Conservation (phyloP, 805 yeast genomes). For the Jamesozyma hellenica region DNA sequence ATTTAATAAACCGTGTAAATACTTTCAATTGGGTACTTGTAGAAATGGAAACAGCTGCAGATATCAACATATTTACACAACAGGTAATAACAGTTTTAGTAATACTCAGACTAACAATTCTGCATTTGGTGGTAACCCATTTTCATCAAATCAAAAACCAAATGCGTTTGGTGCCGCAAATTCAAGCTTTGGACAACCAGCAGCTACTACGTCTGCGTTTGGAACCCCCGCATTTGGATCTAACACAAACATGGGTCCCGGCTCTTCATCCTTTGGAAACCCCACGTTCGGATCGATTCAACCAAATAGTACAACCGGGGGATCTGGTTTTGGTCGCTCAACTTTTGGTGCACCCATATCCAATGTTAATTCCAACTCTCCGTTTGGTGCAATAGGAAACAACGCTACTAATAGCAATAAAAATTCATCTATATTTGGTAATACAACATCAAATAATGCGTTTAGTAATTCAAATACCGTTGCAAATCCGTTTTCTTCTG, state of each 20-base stretch:
- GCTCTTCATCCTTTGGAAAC: too few relatives aligned
- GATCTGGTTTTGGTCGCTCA: constrained; percentile 1
- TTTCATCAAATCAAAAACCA: background rate
- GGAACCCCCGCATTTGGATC: too few relatives aligned
- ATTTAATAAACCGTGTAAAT: constrained; percentile 36
- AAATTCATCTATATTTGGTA: too few relatives aligned
- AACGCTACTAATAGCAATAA: background rate
- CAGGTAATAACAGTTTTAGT: constrained; percentile 7
- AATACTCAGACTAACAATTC: constrained; percentile 4
- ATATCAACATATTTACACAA: constrained; percentile 33
- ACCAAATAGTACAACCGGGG: too few relatives aligned
- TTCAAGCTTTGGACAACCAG: constrained; percentile 19
- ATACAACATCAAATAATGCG: background rate
- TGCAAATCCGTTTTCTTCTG: background rate
- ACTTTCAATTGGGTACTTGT: constrained; percentile 36
- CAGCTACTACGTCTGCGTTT: too few relatives aligned
- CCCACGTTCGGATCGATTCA: too few relatives aligned
- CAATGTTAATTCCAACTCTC: too few relatives aligned
- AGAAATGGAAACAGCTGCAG: constrained; percentile 35
- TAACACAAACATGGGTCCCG: too few relatives aligned
- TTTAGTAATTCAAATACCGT: background rate
- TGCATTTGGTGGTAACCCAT: constrained; percentile 7
- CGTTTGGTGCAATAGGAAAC: background rate
- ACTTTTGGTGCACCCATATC: background rate
- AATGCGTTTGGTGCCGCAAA: too few relatives aligned